phyloP scores from a whole-genome alignment of 345 rosid species.

The Trapa bicornis region DNA sequence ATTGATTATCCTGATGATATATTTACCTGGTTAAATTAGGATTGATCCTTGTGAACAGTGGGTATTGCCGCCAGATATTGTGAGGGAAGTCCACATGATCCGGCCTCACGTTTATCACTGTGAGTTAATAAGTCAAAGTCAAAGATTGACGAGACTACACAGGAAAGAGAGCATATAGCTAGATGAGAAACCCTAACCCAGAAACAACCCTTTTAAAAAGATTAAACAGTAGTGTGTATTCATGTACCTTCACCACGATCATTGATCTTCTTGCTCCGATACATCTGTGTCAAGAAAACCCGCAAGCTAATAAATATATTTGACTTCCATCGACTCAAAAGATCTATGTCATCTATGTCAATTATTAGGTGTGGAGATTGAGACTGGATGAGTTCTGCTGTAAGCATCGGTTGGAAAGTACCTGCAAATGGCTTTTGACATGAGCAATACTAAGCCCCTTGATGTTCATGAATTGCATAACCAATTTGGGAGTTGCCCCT shows the following conservation, averaged over 20 bases:
- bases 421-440: constrained; percentile 52
- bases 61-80: constrained; percentile 16
- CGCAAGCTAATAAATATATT: background rate
- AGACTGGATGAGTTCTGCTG: background rate
- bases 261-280: constrained; percentile 38
- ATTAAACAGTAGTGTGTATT: background rate
- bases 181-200: background rate
- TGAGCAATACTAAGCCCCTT: constrained; percentile 39
- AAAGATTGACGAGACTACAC: background rate
- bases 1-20: constrained; percentile 1
- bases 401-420: background rate
- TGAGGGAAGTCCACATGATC: constrained; percentile 12
- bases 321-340: background rate
- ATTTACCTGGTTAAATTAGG: constrained; percentile 20
- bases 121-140: background rate
- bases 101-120: constrained; percentile 19
- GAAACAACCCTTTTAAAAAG: background rate
- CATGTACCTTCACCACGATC: constrained; percentile 29
- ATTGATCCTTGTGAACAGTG: constrained; percentile 15
- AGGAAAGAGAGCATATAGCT: background rate
- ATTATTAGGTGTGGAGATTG: background rate
- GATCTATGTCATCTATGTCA: background rate
- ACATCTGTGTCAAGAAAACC: constrained; percentile 23
- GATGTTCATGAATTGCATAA: constrained; percentile 38
- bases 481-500: constrained; percentile 45